Conservation (phyloP, 2,329 filamentous ascomycete species). For the Coniochaeta prunicola region DNA sequence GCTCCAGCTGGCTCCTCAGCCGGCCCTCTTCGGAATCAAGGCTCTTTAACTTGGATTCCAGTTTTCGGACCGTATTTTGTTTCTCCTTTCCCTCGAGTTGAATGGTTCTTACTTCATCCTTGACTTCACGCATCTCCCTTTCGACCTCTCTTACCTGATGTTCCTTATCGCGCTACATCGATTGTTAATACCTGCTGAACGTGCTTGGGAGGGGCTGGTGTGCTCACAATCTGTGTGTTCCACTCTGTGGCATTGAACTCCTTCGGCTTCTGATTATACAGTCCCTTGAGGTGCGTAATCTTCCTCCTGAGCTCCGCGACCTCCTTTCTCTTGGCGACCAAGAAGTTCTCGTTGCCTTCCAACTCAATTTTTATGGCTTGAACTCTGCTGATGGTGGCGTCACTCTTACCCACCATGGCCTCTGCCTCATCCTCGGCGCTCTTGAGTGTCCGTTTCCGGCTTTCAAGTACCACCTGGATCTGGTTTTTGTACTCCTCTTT, state of each 20-base stretch:
- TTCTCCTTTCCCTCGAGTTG: constrained; percentile 33
- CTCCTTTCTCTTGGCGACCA: constrained; percentile 44
- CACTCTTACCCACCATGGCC: constrained; percentile 31
- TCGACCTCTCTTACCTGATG: constrained; percentile 46
- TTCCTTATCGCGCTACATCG: constrained; percentile 52
- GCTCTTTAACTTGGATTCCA: constrained; percentile 42
- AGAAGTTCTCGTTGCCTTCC: constrained; percentile 43
- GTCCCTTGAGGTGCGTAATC: constrained; percentile 57
- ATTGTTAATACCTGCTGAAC: constrained; percentile 16
- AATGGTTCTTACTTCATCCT: constrained; percentile 19
- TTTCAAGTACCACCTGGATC: constrained; percentile 47
- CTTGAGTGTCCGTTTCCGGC: constrained; percentile 46
- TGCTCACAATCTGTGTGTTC: constrained; percentile 64
- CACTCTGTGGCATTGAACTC: constrained; percentile 64
- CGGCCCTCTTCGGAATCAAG: constrained; percentile 72
- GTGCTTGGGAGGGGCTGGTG: neutral
- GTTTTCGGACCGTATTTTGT: constrained; percentile 26
- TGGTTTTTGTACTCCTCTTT: constrained; percentile 61
- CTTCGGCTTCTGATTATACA: constrained; percentile 52
- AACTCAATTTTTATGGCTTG: constrained; percentile 41
- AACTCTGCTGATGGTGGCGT: constrained; percentile 28
- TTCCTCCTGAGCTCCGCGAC: constrained; percentile 40
- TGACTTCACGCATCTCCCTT: constrained; percentile 28
- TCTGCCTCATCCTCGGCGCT: constrained; percentile 45
- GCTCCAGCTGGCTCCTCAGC: constrained; percentile 59